Evolutionary conservation across 345 rosid genomes (phyloP).

Genomic region (Eutrema japonicum): DNA sequence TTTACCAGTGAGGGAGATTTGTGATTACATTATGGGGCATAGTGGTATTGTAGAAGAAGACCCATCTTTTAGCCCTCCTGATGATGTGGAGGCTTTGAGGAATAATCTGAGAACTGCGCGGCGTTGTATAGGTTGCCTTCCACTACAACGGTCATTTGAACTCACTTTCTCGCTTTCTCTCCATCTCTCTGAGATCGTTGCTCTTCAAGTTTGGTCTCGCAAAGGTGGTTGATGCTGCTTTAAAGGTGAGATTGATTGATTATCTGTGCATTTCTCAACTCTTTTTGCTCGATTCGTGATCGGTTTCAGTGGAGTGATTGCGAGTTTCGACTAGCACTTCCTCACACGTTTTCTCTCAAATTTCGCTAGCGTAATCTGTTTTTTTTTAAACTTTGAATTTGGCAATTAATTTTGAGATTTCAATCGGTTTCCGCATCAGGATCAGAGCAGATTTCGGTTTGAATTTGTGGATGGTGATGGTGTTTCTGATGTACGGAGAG

Average conservation of each 20-base stretch:
- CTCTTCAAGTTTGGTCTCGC: slow-evolving; percentile 27
- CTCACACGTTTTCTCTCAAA: not conserved
- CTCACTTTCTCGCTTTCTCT: slow-evolving; percentile 19
- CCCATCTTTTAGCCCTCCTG: not conserved
- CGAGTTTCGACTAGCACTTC: slow-evolving; percentile 12
- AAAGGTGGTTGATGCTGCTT: slow-evolving; percentile 1
- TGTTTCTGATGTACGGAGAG: not conserved
- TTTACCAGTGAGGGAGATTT: too few species aligned
- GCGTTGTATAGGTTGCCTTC: slow-evolving; percentile 8
- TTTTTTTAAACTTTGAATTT: not conserved
- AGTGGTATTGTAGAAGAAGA: too few species aligned
- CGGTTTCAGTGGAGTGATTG: slow-evolving; percentile 15
- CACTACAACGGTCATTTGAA: slow-evolving; percentile 33
- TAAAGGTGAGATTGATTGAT: slow-evolving; percentile 18
- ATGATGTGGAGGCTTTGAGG: not conserved
- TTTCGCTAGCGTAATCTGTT: not conserved
- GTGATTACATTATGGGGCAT: too few species aligned
- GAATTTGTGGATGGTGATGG: slow-evolving; percentile 10
- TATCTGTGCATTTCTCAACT: not conserved
- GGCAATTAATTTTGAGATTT: not conserved
- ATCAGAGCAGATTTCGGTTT: slow-evolving; percentile 13
- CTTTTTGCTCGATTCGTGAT: slow-evolving; percentile 23
- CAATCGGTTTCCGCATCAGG: not conserved
- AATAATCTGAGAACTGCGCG: not conserved
- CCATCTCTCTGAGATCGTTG: slow-evolving; percentile 18